phyloP scores from a whole-genome alignment of 23 red algal genomes.

The Gracilaria domingensis region DNA sequence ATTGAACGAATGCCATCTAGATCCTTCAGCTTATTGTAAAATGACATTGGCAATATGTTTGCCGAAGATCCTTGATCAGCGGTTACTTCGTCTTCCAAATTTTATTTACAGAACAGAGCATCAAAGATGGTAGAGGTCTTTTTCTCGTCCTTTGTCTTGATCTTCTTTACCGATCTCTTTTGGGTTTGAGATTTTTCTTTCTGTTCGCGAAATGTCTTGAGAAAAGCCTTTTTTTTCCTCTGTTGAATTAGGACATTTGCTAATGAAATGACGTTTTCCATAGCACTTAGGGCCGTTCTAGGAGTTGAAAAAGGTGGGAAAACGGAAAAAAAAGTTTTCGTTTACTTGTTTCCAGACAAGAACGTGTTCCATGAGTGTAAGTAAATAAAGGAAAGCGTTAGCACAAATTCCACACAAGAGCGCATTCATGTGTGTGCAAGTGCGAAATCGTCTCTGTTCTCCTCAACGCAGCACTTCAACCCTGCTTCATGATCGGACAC shows the following conservation, averaged over 20 bases:
- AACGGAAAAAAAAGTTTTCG: too few relatives aligned
- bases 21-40: not conserved
- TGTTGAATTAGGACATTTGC: conserved; percentile 12
- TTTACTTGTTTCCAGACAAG: too few relatives aligned
- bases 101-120: not conserved
- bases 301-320: too few relatives aligned
- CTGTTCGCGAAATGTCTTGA: not conserved
- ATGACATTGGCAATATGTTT: conserved; percentile 29
- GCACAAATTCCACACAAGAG: too few relatives aligned
- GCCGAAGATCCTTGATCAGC: conserved; percentile 17
- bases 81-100: conserved; percentile 5
- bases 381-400: too few relatives aligned
- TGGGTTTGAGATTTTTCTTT: not conserved
- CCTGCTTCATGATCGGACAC: too few relatives aligned
- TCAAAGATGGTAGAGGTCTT: not conserved
- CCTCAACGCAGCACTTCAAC: too few relatives aligned
- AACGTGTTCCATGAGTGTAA: too few relatives aligned
- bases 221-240: not conserved
- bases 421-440: too few relatives aligned
- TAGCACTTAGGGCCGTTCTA: not conserved
- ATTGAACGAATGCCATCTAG: not conserved
- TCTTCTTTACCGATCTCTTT: not conserved
- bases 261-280: not conserved
- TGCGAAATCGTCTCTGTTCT: too few relatives aligned
- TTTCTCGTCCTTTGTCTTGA: not conserved